Conservation (phyloP, 495 filamentous ascomycete species). For the Thozetella sp. region DNA sequence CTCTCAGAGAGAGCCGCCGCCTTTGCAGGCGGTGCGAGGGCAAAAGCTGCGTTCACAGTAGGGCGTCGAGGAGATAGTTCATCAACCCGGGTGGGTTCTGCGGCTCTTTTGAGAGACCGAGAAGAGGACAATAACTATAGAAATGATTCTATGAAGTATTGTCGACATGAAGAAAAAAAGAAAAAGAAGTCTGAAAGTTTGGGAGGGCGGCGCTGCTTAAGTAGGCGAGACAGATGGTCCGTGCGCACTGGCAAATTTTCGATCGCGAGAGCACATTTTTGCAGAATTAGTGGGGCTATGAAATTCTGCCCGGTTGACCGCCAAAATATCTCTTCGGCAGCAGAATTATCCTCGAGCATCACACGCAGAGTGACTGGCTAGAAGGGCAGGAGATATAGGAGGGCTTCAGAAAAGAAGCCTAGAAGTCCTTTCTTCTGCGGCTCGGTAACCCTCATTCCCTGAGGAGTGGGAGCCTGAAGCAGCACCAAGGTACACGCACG, state of each 20-base stretch:
- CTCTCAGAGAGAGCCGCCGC: slow-evolving; percentile 35
- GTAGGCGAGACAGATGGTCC: slow-evolving; percentile 35
- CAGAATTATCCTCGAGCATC: no score
- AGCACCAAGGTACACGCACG: not conserved
- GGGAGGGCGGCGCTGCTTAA: slow-evolving; percentile 17
- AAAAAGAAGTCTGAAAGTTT: slow-evolving; percentile 24
- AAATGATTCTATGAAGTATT: slow-evolving; percentile 86
- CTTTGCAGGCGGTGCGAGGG: slow-evolving; percentile 54
- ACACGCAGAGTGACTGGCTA: not conserved
- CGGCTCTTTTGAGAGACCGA: slow-evolving; percentile 75
- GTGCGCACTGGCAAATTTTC: slow-evolving; percentile 41
- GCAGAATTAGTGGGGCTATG: not conserved
- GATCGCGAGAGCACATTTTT: slow-evolving; percentile 8
- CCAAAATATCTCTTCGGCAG: slow-evolving; percentile 28
- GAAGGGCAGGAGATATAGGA: not conserved
- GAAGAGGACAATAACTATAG: slow-evolving; percentile 82
- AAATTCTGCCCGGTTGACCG: slow-evolving; percentile 36
- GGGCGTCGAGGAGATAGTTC: slow-evolving; percentile 60
- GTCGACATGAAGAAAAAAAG: slow-evolving; percentile 56
- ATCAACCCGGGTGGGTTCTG: slow-evolving; percentile 67
- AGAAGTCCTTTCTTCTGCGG: no score
- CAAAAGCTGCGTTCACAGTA: slow-evolving; percentile 56
- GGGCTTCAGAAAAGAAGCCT: not conserved
- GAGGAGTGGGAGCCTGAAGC: no score
- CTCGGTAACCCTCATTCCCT: no score